Percentiles rank a stretch among this genome's conserved stretches.
Conservation (phyloP, 345 rosid species). For the Gossypium longicalyx region DNA sequence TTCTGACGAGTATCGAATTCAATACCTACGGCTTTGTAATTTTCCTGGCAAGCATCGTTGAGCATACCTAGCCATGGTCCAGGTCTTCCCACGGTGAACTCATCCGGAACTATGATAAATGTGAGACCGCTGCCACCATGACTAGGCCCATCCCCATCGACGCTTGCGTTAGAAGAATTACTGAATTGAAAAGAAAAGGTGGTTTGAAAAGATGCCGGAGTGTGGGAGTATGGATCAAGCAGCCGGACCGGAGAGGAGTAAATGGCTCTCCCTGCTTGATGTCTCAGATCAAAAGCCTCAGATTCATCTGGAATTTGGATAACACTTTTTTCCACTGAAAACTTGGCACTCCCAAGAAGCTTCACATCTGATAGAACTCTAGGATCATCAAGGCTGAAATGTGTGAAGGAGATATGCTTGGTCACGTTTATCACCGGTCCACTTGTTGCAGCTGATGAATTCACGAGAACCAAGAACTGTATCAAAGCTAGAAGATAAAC, state of each 20-base stretch:
- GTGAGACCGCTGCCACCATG: constrained; percentile 46
- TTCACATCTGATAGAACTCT: constrained; percentile 24
- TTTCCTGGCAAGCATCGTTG: constrained; percentile 49
- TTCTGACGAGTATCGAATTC: constrained; percentile 40
- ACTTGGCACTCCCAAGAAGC: constrained; percentile 40
- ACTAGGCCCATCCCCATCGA: not conserved
- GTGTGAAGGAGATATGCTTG: constrained; percentile 36
- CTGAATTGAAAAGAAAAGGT: constrained; percentile 42
- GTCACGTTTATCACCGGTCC: constrained; percentile 27
- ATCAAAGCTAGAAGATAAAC: not conserved
- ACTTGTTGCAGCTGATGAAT: not conserved
- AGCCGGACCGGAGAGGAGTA: constrained; percentile 41
- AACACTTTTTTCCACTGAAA: constrained; percentile 24
- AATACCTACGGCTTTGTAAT: constrained; percentile 42
- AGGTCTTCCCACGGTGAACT: constrained; percentile 50
- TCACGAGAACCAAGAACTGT: not conserved
- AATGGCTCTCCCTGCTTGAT: constrained; percentile 44
- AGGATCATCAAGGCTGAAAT: constrained; percentile 32
- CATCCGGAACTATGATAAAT: constrained; percentile 47
- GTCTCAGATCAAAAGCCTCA: constrained; percentile 29
- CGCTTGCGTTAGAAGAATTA: constrained; percentile 17
- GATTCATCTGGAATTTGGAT: constrained; percentile 43
- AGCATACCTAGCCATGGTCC: constrained; percentile 57
- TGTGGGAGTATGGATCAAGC: constrained; percentile 28
- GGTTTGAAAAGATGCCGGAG: constrained; percentile 40